Evolutionary conservation across 257 asterid genomes (phyloP).

Genomic region (Verbena officinalis): DNA sequence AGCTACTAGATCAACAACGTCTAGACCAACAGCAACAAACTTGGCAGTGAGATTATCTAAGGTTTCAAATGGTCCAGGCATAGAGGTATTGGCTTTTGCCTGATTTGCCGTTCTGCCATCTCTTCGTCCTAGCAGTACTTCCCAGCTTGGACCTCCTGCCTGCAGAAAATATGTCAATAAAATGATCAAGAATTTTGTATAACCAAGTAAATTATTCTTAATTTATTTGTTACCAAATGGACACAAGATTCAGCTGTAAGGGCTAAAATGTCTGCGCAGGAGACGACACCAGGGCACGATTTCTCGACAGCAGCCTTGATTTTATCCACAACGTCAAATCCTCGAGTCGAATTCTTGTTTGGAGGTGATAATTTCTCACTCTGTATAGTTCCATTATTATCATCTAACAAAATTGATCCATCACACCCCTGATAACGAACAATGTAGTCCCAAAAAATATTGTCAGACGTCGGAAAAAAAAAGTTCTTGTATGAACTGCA

Average conservation of each 20-base stretch:
- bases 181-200: too few species aligned
- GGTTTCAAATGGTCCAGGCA: constrained; percentile 61
- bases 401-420: constrained; percentile 54
- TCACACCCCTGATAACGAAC: constrained; percentile 58
- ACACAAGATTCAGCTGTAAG: constrained; percentile 63
- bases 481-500: too few species aligned
- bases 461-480: too few species aligned
- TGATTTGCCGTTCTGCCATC: constrained; percentile 63
- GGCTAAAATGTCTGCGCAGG: constrained; percentile 72
- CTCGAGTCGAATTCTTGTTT: constrained; percentile 52
- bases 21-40: constrained; percentile 57
- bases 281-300: constrained; percentile 63
- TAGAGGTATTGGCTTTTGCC: constrained; percentile 52
- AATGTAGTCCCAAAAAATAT: too few species aligned
- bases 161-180: constrained; percentile 5
- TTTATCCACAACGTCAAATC: constrained; percentile 59
- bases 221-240: constrained; percentile 56
- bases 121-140: constrained; percentile 63
- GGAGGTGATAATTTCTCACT: constrained; percentile 68
- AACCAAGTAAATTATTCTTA: too few species aligned
- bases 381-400: constrained; percentile 43
- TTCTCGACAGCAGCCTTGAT: constrained; percentile 56
- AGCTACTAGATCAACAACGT: constrained; percentile 54
- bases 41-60: constrained; percentile 51
- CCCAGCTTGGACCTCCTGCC: constrained; percentile 81